phyloP scores from a whole-genome alignment of 768 basidiomycete species.

The Termitomyces sp. region DNA sequence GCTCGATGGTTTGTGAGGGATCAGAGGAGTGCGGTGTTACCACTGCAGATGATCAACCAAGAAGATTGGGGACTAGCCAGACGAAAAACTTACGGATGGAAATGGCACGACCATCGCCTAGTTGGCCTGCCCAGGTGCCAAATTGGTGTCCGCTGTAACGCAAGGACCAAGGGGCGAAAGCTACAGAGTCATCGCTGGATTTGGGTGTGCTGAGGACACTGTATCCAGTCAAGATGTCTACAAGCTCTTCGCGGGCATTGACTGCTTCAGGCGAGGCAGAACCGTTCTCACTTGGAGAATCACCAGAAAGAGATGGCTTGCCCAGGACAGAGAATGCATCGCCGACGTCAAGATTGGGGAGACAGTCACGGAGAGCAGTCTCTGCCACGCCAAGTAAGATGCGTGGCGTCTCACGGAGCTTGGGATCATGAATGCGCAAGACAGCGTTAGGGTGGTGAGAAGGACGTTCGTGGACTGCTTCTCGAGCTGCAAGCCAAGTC shows the following conservation, averaged over 20 bases:
- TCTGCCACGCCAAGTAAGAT: slow-evolving; percentile 71
- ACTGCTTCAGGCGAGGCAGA: slow-evolving; percentile 26
- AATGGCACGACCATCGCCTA: slow-evolving; percentile 95
- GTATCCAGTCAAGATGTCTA: slow-evolving; percentile 79
- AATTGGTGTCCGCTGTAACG: slow-evolving; percentile 93
- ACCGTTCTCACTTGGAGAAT: slow-evolving; percentile 28
- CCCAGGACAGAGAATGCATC: slow-evolving; percentile 72
- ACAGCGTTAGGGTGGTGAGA: slow-evolving; percentile 14
- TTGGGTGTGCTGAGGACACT: slow-evolving; percentile 52
- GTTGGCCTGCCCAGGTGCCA: slow-evolving; percentile 86
- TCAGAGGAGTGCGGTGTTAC: slow-evolving; percentile 69
- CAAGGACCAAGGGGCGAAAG: slow-evolving; percentile 79
- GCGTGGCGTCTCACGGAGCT: slow-evolving; percentile 44
- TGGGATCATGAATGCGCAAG: slow-evolving; percentile 38
- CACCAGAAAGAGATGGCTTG: slow-evolving; percentile 43
- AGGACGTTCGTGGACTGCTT: slow-evolving; percentile 38
- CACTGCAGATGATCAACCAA: slow-evolving; percentile 35
- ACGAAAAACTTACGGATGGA: slow-evolving; percentile 44
- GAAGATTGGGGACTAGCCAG: not conserved
- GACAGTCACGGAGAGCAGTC: slow-evolving; percentile 61
- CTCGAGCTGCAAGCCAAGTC: slow-evolving; percentile 64
- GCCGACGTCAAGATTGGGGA: slow-evolving; percentile 84
- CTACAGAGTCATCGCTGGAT: slow-evolving; percentile 6
- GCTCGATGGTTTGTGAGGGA: slow-evolving; percentile 57
- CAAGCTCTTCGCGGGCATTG: slow-evolving; percentile 58